Percentiles rank a stretch among this genome's conserved stretches.
phyloP scores from a whole-genome alignment of 108 stramenopile genomes.

The Mediolabrus comicus region DNA sequence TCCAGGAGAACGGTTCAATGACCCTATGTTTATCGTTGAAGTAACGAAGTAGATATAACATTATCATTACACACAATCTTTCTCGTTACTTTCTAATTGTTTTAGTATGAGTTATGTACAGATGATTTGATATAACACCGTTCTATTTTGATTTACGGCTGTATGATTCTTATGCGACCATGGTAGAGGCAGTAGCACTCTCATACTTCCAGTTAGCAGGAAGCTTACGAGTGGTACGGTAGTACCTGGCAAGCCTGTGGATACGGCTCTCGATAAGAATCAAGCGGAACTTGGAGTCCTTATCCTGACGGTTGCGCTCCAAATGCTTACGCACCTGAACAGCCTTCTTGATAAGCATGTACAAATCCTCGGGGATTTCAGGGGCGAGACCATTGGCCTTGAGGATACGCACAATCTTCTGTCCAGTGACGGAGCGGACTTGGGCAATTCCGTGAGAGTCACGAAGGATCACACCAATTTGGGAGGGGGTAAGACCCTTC shows the following conservation, averaged over 20 bases:
- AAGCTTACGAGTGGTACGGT: slow-evolving; percentile 98
- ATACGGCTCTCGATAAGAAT: slow-evolving; percentile 99
- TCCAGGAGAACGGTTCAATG: slow-evolving; percentile 89
- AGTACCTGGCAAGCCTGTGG: slow-evolving; percentile 98
- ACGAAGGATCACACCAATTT: slow-evolving; percentile 99
- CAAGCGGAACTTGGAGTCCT: slow-evolving; percentile 99
- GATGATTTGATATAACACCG: background rate
- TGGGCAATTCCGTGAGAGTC: slow-evolving; percentile 98
- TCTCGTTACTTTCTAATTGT: background rate
- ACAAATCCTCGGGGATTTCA: slow-evolving; percentile 99
- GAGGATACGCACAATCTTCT: slow-evolving; percentile 99
- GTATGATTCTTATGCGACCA: slow-evolving; percentile 90
- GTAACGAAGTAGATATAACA: slow-evolving; percentile 51
- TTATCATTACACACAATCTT: too few relatives aligned
- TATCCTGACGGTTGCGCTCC: slow-evolving; percentile 99
- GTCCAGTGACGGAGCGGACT: slow-evolving; percentile 96
- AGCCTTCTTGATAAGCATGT: slow-evolving; percentile 99
- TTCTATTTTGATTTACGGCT: background rate
- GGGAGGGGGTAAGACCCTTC: slow-evolving; percentile 99
- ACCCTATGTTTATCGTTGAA: slow-evolving; percentile 93
- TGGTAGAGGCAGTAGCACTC: slow-evolving; percentile 96
- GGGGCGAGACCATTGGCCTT: slow-evolving; percentile 99
- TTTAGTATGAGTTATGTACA: slow-evolving; percentile 2
- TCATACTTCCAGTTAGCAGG: slow-evolving; percentile 99
- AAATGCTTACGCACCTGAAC: slow-evolving; percentile 99